These are phyloP conservation scores for Trametopsis cervina DNA, from an alignment of 768 basidiomycete species.

Conservation along the genomic window DNA sequence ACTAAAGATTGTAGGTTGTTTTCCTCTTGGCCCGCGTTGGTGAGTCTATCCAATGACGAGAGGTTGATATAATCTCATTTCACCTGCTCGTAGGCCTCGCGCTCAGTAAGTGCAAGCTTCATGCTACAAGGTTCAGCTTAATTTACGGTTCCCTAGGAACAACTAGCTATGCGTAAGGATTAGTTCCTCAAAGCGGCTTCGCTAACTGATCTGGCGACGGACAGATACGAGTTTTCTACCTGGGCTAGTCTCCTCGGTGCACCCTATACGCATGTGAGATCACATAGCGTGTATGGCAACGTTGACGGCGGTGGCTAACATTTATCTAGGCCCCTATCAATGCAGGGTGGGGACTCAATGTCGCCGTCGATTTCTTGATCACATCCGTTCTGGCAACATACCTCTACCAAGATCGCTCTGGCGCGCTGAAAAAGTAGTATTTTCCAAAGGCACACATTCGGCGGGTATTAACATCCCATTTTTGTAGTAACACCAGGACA, in stretches of 20 bases:
- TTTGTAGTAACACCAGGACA: conserved; percentile 5
- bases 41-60: too few species aligned
- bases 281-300: not conserved
- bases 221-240: not conserved
- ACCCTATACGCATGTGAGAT: not conserved
- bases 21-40: not conserved
- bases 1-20: not conserved
- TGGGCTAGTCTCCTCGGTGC: not conserved
- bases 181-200: too few species aligned
- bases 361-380: conserved; percentile 10
- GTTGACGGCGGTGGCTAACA: too few species aligned
- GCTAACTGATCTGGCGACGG: not conserved
- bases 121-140: not conserved
- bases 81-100: not conserved
- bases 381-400: conserved; percentile 6
- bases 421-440: not conserved
- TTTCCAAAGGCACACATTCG: not conserved
- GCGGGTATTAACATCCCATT: not conserved
- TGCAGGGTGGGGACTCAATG: conserved; percentile 6
- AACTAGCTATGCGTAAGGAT: not conserved
- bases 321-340: conserved; percentile 4
- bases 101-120: not conserved
- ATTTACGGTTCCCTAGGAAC: not conserved
- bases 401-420: conserved; percentile 2
- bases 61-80: too few species aligned